Evolutionary conservation across 1,284 basidiomycete genomes (phyloP).

Genomic region (Coniferiporia weirii): DNA sequence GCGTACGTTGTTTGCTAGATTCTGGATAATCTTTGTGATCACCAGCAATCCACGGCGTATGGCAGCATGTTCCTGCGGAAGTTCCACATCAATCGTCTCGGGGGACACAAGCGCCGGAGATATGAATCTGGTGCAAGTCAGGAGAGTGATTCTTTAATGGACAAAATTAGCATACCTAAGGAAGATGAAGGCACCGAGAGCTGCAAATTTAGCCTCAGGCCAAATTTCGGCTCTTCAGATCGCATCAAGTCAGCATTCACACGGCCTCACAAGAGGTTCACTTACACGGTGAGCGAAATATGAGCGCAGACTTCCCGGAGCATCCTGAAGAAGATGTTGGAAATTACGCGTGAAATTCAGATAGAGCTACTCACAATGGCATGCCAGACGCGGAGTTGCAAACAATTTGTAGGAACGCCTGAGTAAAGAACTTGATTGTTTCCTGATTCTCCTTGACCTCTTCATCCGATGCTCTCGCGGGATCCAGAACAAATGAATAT

Average conservation of each 20-base stretch:
- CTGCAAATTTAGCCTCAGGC: conserved; percentile 81
- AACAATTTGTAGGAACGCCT: conserved; percentile 74
- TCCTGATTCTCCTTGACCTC: conserved; percentile 66
- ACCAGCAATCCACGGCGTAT: conserved; percentile 77
- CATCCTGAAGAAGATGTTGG: conserved; percentile 46
- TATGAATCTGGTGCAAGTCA: conserved; percentile 50
- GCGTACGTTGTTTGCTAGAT: conserved; percentile 87
- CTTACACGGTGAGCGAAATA: conserved; percentile 78
- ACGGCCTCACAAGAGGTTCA: conserved; percentile 20
- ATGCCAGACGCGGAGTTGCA: conserved; percentile 64
- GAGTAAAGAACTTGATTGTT: conserved; percentile 70
- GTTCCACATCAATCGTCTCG: conserved; percentile 76
- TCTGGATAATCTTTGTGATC: conserved; percentile 89
- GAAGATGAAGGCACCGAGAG: conserved; percentile 89
- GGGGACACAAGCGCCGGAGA: conserved; percentile 85
- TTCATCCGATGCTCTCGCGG: conserved; percentile 54
- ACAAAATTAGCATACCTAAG: conserved; percentile 49
- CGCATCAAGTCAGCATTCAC: conserved; percentile 6
- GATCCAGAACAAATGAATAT: conserved; percentile 77
- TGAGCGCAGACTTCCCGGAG: conserved; percentile 85
- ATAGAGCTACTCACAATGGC: conserved; percentile 59
- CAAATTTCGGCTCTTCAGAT: conserved; percentile 53
- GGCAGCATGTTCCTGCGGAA: conserved; percentile 55
- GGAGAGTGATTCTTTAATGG: background rate
- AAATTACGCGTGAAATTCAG: conserved; percentile 1